These are phyloP conservation scores for Peniophora sp. DNA, from an alignment of 1,284 basidiomycete genomes.

Conservation along the genomic window DNA sequence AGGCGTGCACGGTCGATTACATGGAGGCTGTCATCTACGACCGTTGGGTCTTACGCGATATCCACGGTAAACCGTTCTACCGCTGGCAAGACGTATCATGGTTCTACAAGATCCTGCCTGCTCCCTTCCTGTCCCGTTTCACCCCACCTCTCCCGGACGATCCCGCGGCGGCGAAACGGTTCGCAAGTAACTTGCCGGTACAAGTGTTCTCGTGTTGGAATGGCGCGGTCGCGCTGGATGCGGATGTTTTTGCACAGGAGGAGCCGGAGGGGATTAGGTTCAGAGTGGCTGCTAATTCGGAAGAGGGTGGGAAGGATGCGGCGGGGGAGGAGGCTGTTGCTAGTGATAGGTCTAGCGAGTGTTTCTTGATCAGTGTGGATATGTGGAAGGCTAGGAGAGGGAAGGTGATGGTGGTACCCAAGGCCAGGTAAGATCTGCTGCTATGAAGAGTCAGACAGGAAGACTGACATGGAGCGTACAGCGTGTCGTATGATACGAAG, in stretches of 20 bases:
- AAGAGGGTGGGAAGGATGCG: constrained; percentile 1
- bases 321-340: neutral
- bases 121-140: constrained; percentile 13
- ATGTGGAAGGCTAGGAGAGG: constrained; percentile 29
- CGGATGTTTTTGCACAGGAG: constrained; percentile 12
- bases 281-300: constrained; percentile 12
- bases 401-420: constrained; percentile 22
- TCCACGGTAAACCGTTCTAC: constrained; percentile 21
- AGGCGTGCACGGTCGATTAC: constrained; percentile 34
- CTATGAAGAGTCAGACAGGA: too few species aligned
- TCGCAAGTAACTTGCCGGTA: constrained; percentile 22
- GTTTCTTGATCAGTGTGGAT: constrained; percentile 29
- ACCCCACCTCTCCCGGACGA: constrained; percentile 13
- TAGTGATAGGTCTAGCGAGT: constrained; percentile 24
- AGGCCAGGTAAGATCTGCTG: constrained; percentile 9
- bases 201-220: constrained; percentile 33
- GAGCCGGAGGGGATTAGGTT: constrained; percentile 9
- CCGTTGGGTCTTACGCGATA: constrained; percentile 32
- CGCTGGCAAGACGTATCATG: constrained; percentile 4
- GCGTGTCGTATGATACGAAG: neutral
- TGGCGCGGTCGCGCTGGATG: constrained; percentile 24
- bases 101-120: constrained; percentile 10
- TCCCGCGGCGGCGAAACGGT: constrained; percentile 18
- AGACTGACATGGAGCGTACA: neutral
- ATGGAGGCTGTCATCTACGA: constrained; percentile 31